Conservation (phyloP, 1,284 basidiomycete genomes). For the Ceratobasidium sp. region DNA sequence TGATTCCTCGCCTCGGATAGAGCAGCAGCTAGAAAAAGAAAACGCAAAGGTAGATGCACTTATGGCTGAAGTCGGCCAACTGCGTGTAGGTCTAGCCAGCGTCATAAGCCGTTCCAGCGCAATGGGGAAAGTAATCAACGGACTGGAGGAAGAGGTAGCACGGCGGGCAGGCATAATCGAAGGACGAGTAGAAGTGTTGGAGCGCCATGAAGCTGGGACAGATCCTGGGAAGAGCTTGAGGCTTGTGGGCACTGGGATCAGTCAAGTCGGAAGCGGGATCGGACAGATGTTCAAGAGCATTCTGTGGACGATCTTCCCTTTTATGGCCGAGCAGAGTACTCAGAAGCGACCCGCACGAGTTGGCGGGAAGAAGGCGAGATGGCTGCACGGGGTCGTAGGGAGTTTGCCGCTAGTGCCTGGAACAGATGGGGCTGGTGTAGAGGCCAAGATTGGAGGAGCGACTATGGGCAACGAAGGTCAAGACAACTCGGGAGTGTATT, state of each 20-base stretch:
- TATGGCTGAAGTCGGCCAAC: conserved; percentile 24
- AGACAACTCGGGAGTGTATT: neutral
- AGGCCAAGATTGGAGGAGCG: neutral
- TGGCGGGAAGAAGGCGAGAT: conserved; percentile 10
- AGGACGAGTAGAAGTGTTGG: conserved; percentile 25
- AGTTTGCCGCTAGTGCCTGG: conserved; percentile 27
- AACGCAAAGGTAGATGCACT: conserved; percentile 11
- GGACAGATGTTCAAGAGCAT: conserved; percentile 7
- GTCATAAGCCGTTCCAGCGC: neutral
- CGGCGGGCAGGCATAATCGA: neutral
- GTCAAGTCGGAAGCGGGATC: neutral
- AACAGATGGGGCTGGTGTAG: neutral
- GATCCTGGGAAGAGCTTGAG: too few species aligned
- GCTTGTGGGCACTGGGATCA: neutral
- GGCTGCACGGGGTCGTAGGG: conserved; percentile 1
- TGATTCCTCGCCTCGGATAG: neutral
- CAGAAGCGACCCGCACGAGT: neutral
- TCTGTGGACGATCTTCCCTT: conserved; percentile 30
- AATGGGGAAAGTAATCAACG: neutral
- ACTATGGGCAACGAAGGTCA: neutral
- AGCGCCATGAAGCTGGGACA: neutral
- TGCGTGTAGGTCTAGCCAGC: conserved; percentile 19
- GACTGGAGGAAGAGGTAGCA: neutral
- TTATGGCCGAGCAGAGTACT: conserved; percentile 8
- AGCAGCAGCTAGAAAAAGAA: neutral